A percentile compares a stretch with the other conserved stretches of the same genome.
Conservation (phyloP, 1,284 basidiomycete genomes). For the Abortiporus biennis region DNA sequence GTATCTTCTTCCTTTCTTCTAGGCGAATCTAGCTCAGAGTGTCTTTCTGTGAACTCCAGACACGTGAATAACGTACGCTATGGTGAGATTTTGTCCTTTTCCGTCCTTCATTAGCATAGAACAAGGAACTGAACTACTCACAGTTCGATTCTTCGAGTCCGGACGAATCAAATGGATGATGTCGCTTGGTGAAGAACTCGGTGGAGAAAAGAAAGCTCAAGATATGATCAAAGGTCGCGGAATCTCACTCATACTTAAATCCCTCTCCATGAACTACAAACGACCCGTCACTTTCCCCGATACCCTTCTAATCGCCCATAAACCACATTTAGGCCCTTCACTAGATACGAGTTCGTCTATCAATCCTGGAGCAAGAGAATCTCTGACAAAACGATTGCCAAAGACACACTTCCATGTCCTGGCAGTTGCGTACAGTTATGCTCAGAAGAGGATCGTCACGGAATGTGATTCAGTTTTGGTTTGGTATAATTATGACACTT, state of each 20-base stretch:
- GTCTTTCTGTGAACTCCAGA: slow-evolving; percentile 27
- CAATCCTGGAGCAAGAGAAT: slow-evolving; percentile 5
- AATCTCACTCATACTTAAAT: slow-evolving; percentile 66
- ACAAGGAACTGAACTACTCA: background rate
- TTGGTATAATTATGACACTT: slow-evolving; percentile 69
- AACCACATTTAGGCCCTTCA: slow-evolving; percentile 23
- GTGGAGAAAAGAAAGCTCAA: slow-evolving; percentile 45
- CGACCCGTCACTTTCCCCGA: slow-evolving; percentile 68
- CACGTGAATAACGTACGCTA: slow-evolving; percentile 77
- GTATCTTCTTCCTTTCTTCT: slow-evolving; percentile 19
- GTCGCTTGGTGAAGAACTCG: slow-evolving; percentile 48
- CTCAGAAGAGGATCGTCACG: slow-evolving; percentile 55
- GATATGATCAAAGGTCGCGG: slow-evolving; percentile 57
- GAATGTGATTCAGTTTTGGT: slow-evolving; percentile 58
- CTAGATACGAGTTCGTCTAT: slow-evolving; percentile 7
- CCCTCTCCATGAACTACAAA: slow-evolving; percentile 57
- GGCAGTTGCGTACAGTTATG: slow-evolving; percentile 55
- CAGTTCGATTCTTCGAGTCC: slow-evolving; percentile 55
- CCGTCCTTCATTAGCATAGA: background rate
- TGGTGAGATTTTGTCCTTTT: slow-evolving; percentile 38
- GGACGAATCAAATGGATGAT: slow-evolving; percentile 63
- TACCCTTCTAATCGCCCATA: slow-evolving; percentile 62
- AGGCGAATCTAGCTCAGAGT: background rate
- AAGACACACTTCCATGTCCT: slow-evolving; percentile 41
- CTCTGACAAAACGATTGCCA: slow-evolving; percentile 17